Conservation (phyloP, 306 rosid genomes). For the Citrullus colocynthis region DNA sequence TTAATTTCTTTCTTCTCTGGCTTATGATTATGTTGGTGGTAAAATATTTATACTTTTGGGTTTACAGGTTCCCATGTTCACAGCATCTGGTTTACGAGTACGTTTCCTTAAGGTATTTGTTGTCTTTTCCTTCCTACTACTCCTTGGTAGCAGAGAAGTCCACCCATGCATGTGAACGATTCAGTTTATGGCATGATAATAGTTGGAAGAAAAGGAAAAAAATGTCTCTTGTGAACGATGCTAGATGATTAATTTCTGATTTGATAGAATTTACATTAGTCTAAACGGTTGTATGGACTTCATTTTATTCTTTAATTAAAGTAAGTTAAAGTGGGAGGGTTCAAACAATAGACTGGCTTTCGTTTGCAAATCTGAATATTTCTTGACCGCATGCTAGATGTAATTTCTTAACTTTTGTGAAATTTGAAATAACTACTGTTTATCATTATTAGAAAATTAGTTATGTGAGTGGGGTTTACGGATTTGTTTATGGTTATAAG, state of each 20-base stretch:
- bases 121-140: neutral
- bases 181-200: neutral
- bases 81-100: conserved; percentile 92
- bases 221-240: neutral
- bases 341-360: neutral
- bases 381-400: neutral
- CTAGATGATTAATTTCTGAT: neutral
- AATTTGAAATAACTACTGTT: neutral
- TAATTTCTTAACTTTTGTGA: neutral
- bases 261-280: neutral
- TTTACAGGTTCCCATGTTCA: conserved; percentile 83
- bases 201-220: neutral
- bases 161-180: neutral
- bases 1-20: neutral
- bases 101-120: conserved; percentile 80
- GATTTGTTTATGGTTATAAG: neutral
- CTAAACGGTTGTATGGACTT: neutral
- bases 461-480: neutral
- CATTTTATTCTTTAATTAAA: neutral
- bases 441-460: neutral
- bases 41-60: neutral
- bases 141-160: neutral
- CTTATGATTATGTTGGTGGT: neutral
- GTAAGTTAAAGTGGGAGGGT: neutral
- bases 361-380: neutral